Conservation (phyloP, 495 filamentous ascomycete species). For the Hypoxylon rickii region DNA sequence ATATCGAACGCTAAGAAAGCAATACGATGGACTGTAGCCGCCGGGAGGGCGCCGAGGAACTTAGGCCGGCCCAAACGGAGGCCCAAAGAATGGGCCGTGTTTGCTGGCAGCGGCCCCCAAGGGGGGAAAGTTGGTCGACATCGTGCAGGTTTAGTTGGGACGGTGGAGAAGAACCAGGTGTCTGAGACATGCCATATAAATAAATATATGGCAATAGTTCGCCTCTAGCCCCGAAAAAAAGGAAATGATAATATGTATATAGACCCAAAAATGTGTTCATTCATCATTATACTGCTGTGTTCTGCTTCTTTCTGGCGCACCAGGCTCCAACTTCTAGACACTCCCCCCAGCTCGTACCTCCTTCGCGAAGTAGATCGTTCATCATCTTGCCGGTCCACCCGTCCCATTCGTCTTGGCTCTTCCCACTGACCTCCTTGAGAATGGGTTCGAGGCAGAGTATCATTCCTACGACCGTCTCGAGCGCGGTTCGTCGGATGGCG, state of each 20-base stretch:
- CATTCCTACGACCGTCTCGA: constrained; percentile 81
- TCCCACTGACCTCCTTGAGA: constrained; percentile 78
- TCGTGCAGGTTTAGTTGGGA: constrained; percentile 9
- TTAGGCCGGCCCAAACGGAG: background rate
- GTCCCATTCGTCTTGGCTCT: constrained; percentile 91
- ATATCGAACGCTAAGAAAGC: constrained; percentile 84
- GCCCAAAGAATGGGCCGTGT: background rate
- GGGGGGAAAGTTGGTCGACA: background rate
- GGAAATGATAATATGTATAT: too few relatives aligned
- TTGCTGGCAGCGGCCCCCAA: constrained; percentile 6
- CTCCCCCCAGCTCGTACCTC: constrained; percentile 80
- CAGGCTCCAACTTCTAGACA: constrained; percentile 93
- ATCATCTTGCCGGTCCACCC: constrained; percentile 87
- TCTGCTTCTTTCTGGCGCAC: constrained; percentile 76
- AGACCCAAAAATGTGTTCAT: background rate
- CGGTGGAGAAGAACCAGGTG: constrained; percentile 12
- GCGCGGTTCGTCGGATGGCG: constrained; percentile 75
- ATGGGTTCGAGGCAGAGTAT: constrained; percentile 87
- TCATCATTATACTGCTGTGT: constrained; percentile 15
- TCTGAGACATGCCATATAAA: constrained; percentile 22
- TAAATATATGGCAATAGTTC: background rate
- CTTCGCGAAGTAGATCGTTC: constrained; percentile 76
- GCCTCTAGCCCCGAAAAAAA: constrained; percentile 6
- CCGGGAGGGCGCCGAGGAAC: background rate
- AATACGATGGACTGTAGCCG: constrained; percentile 62